phyloP scores from a whole-genome alignment of 2,329 filamentous ascomycete species.

The Colletotrichum paranaense region DNA sequence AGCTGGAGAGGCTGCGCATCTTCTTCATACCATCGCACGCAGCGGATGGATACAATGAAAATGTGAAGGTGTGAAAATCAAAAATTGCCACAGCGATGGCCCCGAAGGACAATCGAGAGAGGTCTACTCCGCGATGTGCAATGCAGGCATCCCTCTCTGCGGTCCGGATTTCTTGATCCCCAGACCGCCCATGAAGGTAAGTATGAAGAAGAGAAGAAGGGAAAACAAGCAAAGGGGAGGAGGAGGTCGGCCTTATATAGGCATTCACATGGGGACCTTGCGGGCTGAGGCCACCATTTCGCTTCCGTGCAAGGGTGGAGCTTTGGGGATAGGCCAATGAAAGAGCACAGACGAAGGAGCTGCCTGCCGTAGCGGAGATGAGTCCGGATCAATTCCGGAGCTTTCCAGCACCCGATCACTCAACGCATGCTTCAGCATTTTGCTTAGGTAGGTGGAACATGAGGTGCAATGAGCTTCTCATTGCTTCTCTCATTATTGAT shows the following conservation, averaged over 20 bases:
- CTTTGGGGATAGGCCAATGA: not conserved
- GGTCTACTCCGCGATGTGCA: slow-evolving; percentile 53
- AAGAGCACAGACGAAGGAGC: not conserved
- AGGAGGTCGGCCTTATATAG: not conserved
- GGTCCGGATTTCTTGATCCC: slow-evolving; percentile 14
- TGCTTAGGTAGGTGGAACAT: no score
- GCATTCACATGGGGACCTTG: no score
- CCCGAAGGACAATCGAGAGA: slow-evolving; percentile 39
- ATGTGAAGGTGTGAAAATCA: slow-evolving; percentile 37
- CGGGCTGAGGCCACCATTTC: not conserved
- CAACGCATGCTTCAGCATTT: no score
- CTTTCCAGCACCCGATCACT: not conserved
- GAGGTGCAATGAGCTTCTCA: no score
- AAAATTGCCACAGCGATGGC: slow-evolving; percentile 38
- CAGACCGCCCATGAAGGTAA: no score
- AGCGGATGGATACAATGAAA: slow-evolving; percentile 34
- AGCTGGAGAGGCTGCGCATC: not conserved
- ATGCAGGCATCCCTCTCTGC: slow-evolving; percentile 61
- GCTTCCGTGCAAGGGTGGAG: not conserved
- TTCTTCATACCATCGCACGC: slow-evolving; percentile 38
- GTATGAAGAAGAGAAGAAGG: no score
- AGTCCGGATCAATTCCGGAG: not conserved
- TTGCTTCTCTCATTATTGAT: no score
- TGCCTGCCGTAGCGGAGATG: not conserved
- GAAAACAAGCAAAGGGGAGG: not conserved